phyloP scores from a whole-genome alignment of 176 grass and related monocot genomes.

The Musa troglodytarum region DNA sequence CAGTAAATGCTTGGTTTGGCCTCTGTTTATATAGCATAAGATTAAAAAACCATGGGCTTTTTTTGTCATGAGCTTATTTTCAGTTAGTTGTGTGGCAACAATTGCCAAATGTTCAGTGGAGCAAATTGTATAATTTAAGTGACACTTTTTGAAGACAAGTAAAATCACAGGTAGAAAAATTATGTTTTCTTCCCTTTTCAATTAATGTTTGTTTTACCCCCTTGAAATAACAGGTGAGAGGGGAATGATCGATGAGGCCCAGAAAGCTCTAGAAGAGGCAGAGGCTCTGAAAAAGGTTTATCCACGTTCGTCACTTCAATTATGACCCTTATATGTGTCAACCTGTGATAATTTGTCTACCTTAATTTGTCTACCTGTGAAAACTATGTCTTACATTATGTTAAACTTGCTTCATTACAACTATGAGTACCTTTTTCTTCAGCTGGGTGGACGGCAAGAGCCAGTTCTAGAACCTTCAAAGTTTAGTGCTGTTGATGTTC shows the following conservation, averaged over 20 bases:
- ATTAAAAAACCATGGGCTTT: no score
- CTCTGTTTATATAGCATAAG: no score
- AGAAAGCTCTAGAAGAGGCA: slow-evolving; percentile 30
- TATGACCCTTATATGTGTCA: no score
- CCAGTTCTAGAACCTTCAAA: slow-evolving; percentile 16
- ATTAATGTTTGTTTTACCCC: neutral
- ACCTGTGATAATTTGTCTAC: no score
- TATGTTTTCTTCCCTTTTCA: neutral
- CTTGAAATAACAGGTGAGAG: slow-evolving; percentile 18
- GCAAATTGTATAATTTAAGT: no score
- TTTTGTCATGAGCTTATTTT: no score
- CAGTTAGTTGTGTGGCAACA: no score
- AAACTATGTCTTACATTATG: neutral
- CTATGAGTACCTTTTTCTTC: neutral
- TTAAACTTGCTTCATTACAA: neutral
- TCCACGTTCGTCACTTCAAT: neutral
- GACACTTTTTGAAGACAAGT: no score
- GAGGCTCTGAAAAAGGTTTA: slow-evolving; percentile 31
- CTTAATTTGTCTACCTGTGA: neutral
- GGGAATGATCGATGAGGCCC: slow-evolving; percentile 29
- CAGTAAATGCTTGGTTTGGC: no score
- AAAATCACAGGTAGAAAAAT: neutral
- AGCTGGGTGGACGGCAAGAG: slow-evolving; percentile 22
- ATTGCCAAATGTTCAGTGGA: no score
- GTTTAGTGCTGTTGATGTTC: slow-evolving; percentile 19